These are phyloP conservation scores for Spergularia marina DNA, from an alignment of 148 eudicot genomes.

Conservation along the genomic window DNA sequence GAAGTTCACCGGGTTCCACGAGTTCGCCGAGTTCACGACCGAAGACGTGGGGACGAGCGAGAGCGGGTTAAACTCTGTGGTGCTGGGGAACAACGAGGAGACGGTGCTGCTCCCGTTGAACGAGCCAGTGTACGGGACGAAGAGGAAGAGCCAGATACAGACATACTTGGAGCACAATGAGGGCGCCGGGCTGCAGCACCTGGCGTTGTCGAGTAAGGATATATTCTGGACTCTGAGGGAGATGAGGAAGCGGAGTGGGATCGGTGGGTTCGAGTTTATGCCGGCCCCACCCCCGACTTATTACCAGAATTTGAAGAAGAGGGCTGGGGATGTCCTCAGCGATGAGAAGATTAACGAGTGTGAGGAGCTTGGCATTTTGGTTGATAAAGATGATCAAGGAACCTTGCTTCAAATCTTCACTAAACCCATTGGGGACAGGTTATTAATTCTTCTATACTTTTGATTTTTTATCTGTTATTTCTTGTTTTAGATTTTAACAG, in stretches of 20 bases:
- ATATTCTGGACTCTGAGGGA: conserved; percentile 78
- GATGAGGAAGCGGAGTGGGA: conserved; percentile 72
- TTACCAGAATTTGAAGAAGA: conserved; percentile 60
- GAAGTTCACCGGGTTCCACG: conserved; percentile 81
- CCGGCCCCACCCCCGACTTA: conserved; percentile 92
- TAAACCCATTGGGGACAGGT: conserved; percentile 95
- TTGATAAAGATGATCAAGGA: conserved; percentile 94
- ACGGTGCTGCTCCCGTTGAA: conserved; percentile 74
- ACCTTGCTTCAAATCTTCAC: conserved; percentile 92
- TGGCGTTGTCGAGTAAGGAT: conserved; percentile 72
- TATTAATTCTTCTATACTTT: conserved; percentile 10
- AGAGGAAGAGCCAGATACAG: conserved; percentile 93
- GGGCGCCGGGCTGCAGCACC: conserved; percentile 87
- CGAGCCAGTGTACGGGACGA: conserved; percentile 83
- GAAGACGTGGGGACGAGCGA: conserved; percentile 91
- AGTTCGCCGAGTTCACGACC: conserved; percentile 79
- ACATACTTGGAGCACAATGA: conserved; percentile 93
- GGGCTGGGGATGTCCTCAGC: conserved; percentile 63
- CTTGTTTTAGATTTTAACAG: too few species aligned
- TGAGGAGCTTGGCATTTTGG: conserved; percentile 88
- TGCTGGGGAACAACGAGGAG: conserved; percentile 73
- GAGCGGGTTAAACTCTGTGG: conserved; percentile 86
- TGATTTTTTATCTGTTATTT: background rate
- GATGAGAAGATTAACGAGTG: conserved; percentile 85
- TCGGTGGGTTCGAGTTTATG: conserved; percentile 97